Conservation (phyloP, 805 yeast species). For the Saturnispora besseyi region DNA sequence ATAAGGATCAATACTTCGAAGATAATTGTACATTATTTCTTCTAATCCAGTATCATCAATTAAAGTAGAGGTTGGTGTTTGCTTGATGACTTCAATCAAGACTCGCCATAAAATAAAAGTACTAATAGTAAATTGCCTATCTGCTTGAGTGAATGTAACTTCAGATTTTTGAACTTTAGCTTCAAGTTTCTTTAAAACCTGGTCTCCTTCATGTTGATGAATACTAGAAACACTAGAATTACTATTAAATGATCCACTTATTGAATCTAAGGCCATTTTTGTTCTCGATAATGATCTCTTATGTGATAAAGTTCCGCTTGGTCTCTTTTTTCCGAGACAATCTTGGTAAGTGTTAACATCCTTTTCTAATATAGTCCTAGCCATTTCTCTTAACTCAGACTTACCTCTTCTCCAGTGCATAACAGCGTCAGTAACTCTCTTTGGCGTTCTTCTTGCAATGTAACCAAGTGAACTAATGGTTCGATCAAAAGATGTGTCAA, state of each 20-base stretch:
- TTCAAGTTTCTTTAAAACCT: slow-evolving; percentile 17
- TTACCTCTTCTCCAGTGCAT: slow-evolving; percentile 98
- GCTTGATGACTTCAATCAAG: slow-evolving; percentile 83
- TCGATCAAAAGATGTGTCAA: slow-evolving; percentile 78
- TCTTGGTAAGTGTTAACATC: slow-evolving; percentile 23
- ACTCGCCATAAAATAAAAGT: slow-evolving; percentile 88
- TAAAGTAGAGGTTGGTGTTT: slow-evolving; percentile 62
- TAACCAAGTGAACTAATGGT: slow-evolving; percentile 82
- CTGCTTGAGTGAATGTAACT: slow-evolving; percentile 72
- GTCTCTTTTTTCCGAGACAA: slow-evolving; percentile 3
- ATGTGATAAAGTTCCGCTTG: slow-evolving; percentile 11
- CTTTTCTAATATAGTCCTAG: slow-evolving; percentile 44
- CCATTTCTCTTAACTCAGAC: slow-evolving; percentile 70
- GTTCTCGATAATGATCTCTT: slow-evolving; percentile 21
- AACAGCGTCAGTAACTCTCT: slow-evolving; percentile 93
- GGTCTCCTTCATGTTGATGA: slow-evolving; percentile 1
- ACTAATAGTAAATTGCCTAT: slow-evolving; percentile 75
- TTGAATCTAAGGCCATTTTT: not conserved
- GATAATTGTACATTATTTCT: slow-evolving; percentile 86
- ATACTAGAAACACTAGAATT: not conserved
- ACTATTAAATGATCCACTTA: not conserved
- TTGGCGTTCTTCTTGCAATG: slow-evolving; percentile 82
- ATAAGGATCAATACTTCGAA: slow-evolving; percentile 78
- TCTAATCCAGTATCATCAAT: slow-evolving; percentile 80
- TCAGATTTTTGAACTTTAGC: slow-evolving; percentile 34